Conservation (phyloP, 371 early-diverging fungal species). For the Mortierella sp. region DNA sequence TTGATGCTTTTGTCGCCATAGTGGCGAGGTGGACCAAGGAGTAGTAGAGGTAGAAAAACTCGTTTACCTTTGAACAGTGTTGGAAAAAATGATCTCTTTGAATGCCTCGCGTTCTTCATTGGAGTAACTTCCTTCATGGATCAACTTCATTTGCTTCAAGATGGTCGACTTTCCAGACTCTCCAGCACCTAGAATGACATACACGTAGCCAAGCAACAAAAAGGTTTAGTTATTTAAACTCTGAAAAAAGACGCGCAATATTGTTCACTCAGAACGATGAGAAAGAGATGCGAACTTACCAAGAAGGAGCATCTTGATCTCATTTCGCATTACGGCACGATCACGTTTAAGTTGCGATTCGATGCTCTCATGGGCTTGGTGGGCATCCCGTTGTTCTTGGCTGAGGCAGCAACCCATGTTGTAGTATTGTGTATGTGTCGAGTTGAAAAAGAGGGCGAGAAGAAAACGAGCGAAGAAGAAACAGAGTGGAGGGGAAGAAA, state of each 20-base stretch:
- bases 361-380: not conserved
- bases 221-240: not conserved
- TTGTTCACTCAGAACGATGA: no score
- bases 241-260: not conserved
- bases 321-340: slow-evolving; percentile 82
- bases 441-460: not conserved
- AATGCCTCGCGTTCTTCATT: slow-evolving; percentile 89
- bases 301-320: slow-evolving; percentile 96
- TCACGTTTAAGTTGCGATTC: slow-evolving; percentile 87
- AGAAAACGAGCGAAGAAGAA: not conserved
- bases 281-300: slow-evolving; percentile 66
- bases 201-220: not conserved
- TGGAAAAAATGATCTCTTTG: slow-evolving; percentile 95
- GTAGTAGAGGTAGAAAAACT: not conserved
- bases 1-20: not conserved
- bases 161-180: slow-evolving; percentile 98
- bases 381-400: slow-evolving; percentile 82
- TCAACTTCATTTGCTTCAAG: slow-evolving; percentile 97
- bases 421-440: not conserved
- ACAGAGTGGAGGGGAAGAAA: not conserved
- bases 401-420: slow-evolving; percentile 94
- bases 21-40: not conserved
- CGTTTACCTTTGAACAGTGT: slow-evolving; percentile 85
- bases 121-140: slow-evolving; percentile 94
- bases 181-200: slow-evolving; percentile 84